Percentiles rank a stretch among this genome's conserved stretches.
phyloP scores from a whole-genome alignment of 176 grass and related monocot genomes.

The Olyra latifolia region DNA sequence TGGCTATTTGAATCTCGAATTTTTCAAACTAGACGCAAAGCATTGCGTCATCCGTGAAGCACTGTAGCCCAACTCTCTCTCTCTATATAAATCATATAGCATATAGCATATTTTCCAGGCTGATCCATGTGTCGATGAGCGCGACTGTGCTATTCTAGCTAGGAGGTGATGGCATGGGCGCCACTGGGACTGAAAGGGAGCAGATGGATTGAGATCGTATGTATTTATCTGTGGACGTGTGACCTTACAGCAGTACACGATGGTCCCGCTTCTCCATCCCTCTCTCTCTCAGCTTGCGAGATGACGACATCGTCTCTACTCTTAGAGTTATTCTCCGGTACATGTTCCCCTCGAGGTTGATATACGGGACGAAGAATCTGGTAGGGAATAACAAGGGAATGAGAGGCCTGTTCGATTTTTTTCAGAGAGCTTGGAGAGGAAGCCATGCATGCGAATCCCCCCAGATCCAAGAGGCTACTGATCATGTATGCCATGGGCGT shows the following conservation, averaged over 20 bases:
- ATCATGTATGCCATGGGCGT: background rate
- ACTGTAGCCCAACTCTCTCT: no score
- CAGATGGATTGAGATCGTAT: background rate
- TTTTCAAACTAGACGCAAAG: no score
- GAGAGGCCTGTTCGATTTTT: conserved; percentile 12
- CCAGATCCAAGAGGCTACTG: background rate
- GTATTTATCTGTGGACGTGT: background rate
- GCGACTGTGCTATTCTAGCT: background rate
- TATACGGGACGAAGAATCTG: conserved; percentile 38
- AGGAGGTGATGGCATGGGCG: conserved; percentile 2
- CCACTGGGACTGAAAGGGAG: background rate
- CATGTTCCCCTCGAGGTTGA: conserved; percentile 20
- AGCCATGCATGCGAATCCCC: conserved; percentile 23
- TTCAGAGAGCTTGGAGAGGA: conserved; percentile 1
- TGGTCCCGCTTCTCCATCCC: background rate
- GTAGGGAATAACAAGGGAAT: conserved; percentile 34
- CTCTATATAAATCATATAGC: no score
- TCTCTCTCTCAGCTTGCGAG: background rate
- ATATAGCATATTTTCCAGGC: no score
- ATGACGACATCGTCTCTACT: conserved; percentile 30
- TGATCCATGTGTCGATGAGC: background rate
- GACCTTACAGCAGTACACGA: conserved; percentile 3
- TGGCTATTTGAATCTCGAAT: no score
- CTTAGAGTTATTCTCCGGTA: background rate
- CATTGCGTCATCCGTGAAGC: no score